These are phyloP conservation scores for Aspergillus ibericus DNA, from an alignment of 2,329 filamentous ascomycete species.

Conservation along the genomic window DNA sequence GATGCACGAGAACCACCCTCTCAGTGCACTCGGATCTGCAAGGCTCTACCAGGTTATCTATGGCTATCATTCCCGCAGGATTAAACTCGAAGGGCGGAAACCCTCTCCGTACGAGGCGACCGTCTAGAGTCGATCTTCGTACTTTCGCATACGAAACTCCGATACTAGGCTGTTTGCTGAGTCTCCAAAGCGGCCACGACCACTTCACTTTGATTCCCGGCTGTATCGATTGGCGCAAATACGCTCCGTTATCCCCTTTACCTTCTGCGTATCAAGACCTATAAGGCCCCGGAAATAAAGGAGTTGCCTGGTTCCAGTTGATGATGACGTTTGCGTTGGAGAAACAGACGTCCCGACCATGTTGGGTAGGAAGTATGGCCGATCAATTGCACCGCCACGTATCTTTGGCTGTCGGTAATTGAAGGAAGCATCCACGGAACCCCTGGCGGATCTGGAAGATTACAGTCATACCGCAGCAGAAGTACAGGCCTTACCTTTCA, in stretches of 20 bases:
- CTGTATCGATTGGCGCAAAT: neutral
- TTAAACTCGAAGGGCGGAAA: neutral
- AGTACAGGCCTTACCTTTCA: neutral
- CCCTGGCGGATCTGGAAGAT: neutral
- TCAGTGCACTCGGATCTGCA: neutral
- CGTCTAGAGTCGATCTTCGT: neutral
- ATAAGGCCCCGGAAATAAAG: neutral
- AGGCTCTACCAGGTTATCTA: neutral
- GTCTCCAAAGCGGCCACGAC: neutral
- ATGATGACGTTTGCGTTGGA: constrained; percentile 4
- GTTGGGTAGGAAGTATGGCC: neutral
- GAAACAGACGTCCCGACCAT: neutral
- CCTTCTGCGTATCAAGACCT: neutral
- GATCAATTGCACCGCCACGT: constrained; percentile 16
- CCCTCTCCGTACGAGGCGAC: neutral
- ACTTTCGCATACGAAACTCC: neutral
- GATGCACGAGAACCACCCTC: neutral
- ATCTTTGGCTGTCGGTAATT: constrained; percentile 2
- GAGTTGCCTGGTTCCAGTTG: neutral
- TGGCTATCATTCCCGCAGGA: neutral
- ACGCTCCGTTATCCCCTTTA: neutral
- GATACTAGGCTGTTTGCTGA: neutral
- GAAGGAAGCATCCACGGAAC: neutral
- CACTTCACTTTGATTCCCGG: neutral
- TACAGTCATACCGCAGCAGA: neutral